Evolutionary conservation across 441 rosid species (phyloP), one percentile per base, ranked within the genome.

Genomic region (Kokia cookei): DNA sequence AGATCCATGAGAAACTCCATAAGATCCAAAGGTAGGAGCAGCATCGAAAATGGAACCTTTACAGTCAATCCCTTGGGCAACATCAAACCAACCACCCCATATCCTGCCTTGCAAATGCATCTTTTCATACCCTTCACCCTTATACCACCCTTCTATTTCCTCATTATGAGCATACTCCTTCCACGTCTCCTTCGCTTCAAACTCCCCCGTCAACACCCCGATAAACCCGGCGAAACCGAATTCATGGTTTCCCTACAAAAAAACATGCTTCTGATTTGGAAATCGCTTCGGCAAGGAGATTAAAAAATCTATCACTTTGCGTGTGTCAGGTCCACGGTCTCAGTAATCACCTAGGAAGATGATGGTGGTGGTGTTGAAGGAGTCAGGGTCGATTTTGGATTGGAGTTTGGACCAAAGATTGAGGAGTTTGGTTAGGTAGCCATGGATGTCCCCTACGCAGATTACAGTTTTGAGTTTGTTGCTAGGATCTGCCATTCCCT

Each of bases 311-410:
- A 94, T 73, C 76, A 91, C 98, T 73, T 78, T 64, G 32, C 77
- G 87, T 8, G 97, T 88, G 27, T 86, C 81, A 4, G 93, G 93
- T 70, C 97, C 98, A 9, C 97, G 91, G 72, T 94, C 98, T 69
- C 97, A 94, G 84, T 92, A 92, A 76, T 94, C 97, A 29, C 98
- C 98, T 50, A 91, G 82, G 84, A 94, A 92, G 71, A 94, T 90
- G 72, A 92, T 62, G 47, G 85, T 85, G 70, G 98, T 90, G 50
- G 95, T 63, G 73, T 51, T 67, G 84, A 92, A 92, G 3, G 81
- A 81, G 22, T 73, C 70, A 24, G 82, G 85, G 72, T 76, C 74
- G 78, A 92, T 35, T 1, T 69, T 48, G 59, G 85, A 47, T 78
- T 87, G 85, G 71, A 94, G 95, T 71, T 90, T 92, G 71, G 81